A percentile compares a stretch with the other conserved stretches of the same genome.
Conservation (phyloP, 179 eudicot species). For the Monotropa hypopitys region DNA sequence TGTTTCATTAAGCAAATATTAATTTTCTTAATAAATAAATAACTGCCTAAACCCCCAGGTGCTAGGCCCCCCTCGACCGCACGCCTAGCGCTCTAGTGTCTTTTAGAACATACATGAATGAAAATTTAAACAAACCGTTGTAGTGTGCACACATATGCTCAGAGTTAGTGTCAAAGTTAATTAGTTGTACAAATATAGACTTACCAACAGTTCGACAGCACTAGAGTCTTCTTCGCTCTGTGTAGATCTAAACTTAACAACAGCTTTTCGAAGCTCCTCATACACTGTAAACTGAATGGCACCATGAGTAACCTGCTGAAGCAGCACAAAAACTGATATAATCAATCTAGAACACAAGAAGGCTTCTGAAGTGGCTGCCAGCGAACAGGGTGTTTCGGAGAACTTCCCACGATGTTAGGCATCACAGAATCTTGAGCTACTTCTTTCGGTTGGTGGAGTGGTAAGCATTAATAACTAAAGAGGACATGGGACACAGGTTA, state of each 20-base stretch:
- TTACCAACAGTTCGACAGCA: constrained; percentile 47
- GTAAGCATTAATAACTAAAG: background rate
- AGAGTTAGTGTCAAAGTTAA: background rate
- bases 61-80: too few relatives aligned
- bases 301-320: constrained; percentile 91
- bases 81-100: too few relatives aligned
- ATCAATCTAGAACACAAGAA: background rate
- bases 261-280: constrained; percentile 73
- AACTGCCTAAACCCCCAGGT: too few relatives aligned
- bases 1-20: too few relatives aligned
- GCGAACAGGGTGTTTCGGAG: background rate
- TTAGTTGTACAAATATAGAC: constrained; percentile 8
- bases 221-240: constrained; percentile 18
- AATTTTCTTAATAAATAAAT: too few relatives aligned
- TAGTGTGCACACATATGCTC: background rate
- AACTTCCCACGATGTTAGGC: background rate
- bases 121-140: background rate
- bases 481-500: background rate
- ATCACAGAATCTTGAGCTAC: background rate
- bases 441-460: background rate
- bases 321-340: constrained; percentile 9
- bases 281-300: constrained; percentile 96
- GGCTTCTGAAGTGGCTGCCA: background rate
- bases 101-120: background rate
- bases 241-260: constrained; percentile 33